phyloP scores from a whole-genome alignment of 73 alveolate genomes.

The Breviolum minutum region DNA sequence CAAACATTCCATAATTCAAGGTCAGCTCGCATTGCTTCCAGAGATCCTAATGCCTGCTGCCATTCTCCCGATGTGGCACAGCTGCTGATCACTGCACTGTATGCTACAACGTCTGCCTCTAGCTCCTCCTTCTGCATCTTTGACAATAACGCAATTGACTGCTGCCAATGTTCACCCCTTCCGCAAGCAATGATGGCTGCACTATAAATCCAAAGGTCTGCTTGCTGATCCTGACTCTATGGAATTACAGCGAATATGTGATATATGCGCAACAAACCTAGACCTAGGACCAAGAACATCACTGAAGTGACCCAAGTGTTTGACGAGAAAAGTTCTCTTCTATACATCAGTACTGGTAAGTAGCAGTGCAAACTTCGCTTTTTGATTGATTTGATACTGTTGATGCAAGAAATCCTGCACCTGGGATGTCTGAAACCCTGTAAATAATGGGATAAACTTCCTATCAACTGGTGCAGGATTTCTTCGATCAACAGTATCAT shows the following conservation, averaged over 20 bases:
- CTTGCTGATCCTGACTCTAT: slow-evolving; percentile 2
- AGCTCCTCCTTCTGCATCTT: not conserved
- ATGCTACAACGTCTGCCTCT: slow-evolving; percentile 17
- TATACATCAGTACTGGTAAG: no score
- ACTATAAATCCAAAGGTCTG: slow-evolving; percentile 38
- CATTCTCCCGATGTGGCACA: slow-evolving; percentile 29
- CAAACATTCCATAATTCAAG: not conserved
- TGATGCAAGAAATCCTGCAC: no score
- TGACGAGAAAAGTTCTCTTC: no score
- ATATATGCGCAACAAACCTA: no score
- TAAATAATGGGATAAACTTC: no score
- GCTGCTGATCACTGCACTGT: slow-evolving; percentile 32
- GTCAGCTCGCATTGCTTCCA: slow-evolving; percentile 15
- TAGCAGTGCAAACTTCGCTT: no score
- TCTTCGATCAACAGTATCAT: no score
- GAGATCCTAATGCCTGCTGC: not conserved
- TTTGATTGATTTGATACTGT: not conserved
- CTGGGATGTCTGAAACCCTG: no score
- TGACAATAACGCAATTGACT: not conserved
- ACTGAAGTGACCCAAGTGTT: no score
- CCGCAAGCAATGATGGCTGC: slow-evolving; percentile 57
- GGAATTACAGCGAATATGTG: not conserved
- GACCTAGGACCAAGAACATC: no score
- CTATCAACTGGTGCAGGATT: no score
- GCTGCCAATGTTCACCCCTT: slow-evolving; percentile 57